Evolutionary conservation across 768 basidiomycete genomes (phyloP), one percentile per base, ranked within the genome.

Genomic region (Lactarius deliciosus): DNA sequence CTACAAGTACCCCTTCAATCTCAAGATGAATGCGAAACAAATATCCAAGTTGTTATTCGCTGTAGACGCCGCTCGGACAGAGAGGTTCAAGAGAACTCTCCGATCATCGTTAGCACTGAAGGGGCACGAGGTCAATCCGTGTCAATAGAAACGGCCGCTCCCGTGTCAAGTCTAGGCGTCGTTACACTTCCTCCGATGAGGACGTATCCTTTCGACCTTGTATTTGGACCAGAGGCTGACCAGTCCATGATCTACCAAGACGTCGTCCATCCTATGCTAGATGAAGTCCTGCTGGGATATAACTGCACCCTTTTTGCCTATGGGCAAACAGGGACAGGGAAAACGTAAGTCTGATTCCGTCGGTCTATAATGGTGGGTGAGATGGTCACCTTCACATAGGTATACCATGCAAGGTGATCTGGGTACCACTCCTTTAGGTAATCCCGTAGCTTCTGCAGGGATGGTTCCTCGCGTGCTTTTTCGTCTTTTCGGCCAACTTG

Each of bases 341-440:
- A 99, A 80, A 98, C 97, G 94, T 97, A 75, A 72, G 92, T 80
- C 4, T 18, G 11, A n/a, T 30, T 28, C 41, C 28, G 25, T 20
- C 7, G 1, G 41, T 30, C 18, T 32, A 18, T 25, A 43, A 8
- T 38, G 38, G n/a, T 7, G 36, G 41, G n/a, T 22, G 47, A 50
- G 60, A 32, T 10, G 54, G n/a, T 58, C 60, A 36, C 56, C 32
- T n/a, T 50, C 60, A 64, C 25, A 57, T 20, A 92, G 89, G 54
- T 91, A 95, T 74, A 99, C 97, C 3, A 99, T 98, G 97, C 95
- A 98, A 77, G 97, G 97, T 18, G 95, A 99, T 74, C 79, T 97
- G 28, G 80, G 81, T 3, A 88, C 86, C 0, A 92, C 93, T 0
- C 87, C 90, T 0, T 85, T 93, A 80, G 92, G 93, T 2, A 93